Conservation (phyloP, 2,329 filamentous ascomycete species). For the Aspergillus sp. region DNA sequence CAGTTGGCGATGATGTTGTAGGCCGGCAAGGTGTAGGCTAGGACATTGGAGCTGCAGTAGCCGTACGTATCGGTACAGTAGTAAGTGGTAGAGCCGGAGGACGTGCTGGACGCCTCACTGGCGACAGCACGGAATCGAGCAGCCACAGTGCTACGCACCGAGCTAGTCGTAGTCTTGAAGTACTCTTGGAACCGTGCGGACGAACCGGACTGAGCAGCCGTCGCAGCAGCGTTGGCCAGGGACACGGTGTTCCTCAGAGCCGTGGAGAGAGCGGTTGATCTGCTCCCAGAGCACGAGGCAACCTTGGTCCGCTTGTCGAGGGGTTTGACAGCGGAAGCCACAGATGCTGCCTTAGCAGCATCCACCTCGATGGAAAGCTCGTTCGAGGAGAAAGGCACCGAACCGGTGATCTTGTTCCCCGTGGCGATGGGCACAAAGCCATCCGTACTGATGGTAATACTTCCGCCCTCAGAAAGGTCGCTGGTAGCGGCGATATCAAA, state of each 20-base stretch:
- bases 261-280: conserved; percentile 43
- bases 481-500: conserved; percentile 35
- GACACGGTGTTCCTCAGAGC: conserved; percentile 54
- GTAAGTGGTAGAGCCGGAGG: conserved; percentile 49
- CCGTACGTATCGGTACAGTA: conserved; percentile 59
- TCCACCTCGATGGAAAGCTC: conserved; percentile 57
- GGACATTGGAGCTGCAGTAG: conserved; percentile 51
- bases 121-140: conserved; percentile 53
- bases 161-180: conserved; percentile 58
- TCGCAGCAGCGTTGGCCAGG: conserved; percentile 47
- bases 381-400: conserved; percentile 59
- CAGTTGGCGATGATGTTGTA: conserved; percentile 61
- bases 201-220: conserved; percentile 51
- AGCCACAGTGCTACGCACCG: conserved; percentile 50
- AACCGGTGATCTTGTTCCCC: conserved; percentile 52
- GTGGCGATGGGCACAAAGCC: conserved; percentile 58
- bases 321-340: conserved; percentile 45
- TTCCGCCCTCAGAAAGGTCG: conserved; percentile 49
- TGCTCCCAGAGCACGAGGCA: conserved; percentile 54
- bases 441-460: conserved; percentile 54
- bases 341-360: conserved; percentile 52
- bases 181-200: conserved; percentile 44
- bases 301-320: conserved; percentile 49
- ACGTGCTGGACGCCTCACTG: conserved; percentile 53
- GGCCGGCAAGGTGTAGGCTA: conserved; percentile 61